These are phyloP conservation scores for Candida tibetensis DNA, from an alignment of 805 yeast genomes.

Conservation along the genomic window DNA sequence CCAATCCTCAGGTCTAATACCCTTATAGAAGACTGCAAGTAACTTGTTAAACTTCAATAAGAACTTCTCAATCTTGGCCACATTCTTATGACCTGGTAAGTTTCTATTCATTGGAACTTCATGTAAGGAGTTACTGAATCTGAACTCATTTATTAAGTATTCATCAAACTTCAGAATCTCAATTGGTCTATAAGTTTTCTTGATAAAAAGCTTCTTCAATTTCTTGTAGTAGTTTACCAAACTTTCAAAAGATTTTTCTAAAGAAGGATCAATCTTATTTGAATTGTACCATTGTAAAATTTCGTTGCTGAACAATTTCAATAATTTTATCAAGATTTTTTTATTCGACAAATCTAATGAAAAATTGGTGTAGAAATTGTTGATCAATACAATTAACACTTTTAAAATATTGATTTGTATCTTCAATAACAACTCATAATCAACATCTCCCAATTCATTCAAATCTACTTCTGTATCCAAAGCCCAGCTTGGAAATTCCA, in stretches of 20 bases:
- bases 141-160: conserved; percentile 38
- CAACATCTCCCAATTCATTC: conserved; percentile 46
- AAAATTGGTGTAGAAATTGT: conserved; percentile 73
- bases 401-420: conserved; percentile 82
- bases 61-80: conserved; percentile 56
- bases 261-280: conserved; percentile 33
- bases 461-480: conserved; percentile 36
- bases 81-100: conserved; percentile 43
- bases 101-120: conserved; percentile 49
- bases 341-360: conserved; percentile 63
- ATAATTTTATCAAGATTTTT: conserved; percentile 56
- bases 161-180: conserved; percentile 40
- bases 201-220: conserved; percentile 66
- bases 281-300: conserved; percentile 49
- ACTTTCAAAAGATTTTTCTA: conserved; percentile 37
- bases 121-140: conserved; percentile 37
- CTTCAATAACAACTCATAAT: conserved; percentile 66
- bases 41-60: conserved; percentile 62
- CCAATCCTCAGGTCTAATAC: conserved; percentile 73
- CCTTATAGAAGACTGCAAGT: conserved; percentile 53
- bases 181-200: conserved; percentile 64
- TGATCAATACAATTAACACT: conserved; percentile 66
- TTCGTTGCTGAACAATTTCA: conserved; percentile 68
- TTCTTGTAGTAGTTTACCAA: conserved; percentile 54
- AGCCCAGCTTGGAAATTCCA: conserved; percentile 61